Evolutionary conservation across 2,329 filamentous ascomycete species (phyloP).

Genomic region (Dothistroma septosporum): DNA sequence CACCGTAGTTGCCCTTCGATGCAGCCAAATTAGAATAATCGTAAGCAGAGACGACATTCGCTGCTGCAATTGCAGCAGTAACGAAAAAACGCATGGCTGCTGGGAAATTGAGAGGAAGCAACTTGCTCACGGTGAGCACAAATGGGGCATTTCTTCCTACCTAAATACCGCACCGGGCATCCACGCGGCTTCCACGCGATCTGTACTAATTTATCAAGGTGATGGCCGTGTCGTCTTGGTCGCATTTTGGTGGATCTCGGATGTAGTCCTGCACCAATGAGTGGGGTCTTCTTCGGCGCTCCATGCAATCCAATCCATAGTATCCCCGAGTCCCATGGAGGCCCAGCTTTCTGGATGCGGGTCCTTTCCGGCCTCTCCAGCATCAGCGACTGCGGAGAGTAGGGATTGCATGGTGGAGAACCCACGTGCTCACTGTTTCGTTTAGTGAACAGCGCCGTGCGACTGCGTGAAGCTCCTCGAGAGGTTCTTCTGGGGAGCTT

Average conservation of each 20-base stretch:
- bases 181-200: background rate
- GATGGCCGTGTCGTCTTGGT: background rate
- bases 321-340: slow-evolving; percentile 9
- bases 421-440: background rate
- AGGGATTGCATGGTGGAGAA: background rate
- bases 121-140: background rate
- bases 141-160: background rate
- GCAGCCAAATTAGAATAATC: slow-evolving; percentile 21
- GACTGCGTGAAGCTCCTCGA: background rate
- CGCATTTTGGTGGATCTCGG: background rate
- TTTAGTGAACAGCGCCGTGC: background rate
- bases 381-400: background rate
- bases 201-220: background rate
- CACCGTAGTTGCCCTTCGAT: slow-evolving; percentile 21
- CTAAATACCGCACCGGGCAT: background rate
- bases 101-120: background rate
- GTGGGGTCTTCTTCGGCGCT: slow-evolving; percentile 7
- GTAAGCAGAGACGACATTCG: slow-evolving; percentile 13
- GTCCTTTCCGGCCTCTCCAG: background rate
- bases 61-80: slow-evolving; percentile 11
- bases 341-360: background rate
- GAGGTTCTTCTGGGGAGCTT: background rate
- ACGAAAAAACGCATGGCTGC: slow-evolving; percentile 15
- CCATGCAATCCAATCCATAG: slow-evolving; percentile 2
- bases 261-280: background rate